Percentiles rank a stretch among this genome's conserved stretches.
Evolutionary conservation across 495 filamentous ascomycete species (phyloP).

Genomic region (Trichoderma orchidacearum): DNA sequence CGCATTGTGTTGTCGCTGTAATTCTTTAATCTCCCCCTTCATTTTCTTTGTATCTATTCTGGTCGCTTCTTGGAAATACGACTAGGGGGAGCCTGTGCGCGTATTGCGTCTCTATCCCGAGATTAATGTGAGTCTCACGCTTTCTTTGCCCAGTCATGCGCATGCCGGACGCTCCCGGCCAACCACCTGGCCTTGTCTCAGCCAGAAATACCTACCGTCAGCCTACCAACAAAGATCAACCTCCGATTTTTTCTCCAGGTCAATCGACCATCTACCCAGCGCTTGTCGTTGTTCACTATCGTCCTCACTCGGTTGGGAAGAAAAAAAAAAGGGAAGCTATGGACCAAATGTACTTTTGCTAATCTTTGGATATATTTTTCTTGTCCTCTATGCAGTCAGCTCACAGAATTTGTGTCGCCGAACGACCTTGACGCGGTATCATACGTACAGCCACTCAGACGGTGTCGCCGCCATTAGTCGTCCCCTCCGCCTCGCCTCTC

Average conservation of each 20-base stretch:
- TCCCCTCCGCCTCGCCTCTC: not conserved
- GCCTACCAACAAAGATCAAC: not conserved
- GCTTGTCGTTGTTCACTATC: not conserved
- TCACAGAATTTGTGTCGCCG: not conserved
- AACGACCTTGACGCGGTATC: not conserved
- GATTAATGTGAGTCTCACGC: constrained; percentile 1
- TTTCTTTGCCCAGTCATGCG: not conserved
- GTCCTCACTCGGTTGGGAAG: not conserved
- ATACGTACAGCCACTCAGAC: not conserved
- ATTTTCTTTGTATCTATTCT: not conserved
- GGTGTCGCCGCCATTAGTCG: not conserved
- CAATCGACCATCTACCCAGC: not conserved
- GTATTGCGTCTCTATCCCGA: not conserved
- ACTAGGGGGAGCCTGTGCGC: not conserved
- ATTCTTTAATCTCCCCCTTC: constrained; percentile 7
- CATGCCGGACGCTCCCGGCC: constrained; percentile 1
- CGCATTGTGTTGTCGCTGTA: constrained; percentile 4
- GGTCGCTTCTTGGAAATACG: not conserved
- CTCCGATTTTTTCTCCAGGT: not conserved
- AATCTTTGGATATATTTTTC: not conserved
- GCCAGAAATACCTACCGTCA: not conserved
- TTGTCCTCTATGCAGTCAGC: not conserved
- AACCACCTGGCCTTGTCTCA: constrained; percentile 1
- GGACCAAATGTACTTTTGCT: not conserved
- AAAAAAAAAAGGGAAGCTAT: not conserved